Base-by-base conservation (phyloP, 768 basidiomycete genomes). In the Termitomyces sp. region DNA sequence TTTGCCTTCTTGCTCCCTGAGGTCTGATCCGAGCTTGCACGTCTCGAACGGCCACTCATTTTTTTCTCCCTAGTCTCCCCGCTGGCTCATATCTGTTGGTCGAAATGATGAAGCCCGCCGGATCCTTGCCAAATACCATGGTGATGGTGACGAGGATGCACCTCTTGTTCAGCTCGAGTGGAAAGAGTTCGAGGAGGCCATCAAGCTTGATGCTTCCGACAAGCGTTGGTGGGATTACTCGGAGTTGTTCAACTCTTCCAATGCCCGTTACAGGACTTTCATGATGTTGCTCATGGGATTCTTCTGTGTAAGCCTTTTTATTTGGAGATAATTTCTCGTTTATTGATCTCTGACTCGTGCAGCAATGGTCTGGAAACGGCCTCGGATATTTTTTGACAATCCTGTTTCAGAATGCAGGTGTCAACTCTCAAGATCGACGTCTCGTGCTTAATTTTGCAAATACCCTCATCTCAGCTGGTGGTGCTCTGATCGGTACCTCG, bases 191-290 rank as follows among this genome's bases (percentile, higher is more conserved):
- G 77, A 82, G 60, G 82, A 83, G 63, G 71, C 76, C 9, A 78
- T 85, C 56, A 71, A 74, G 46, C 63, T 79, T 6, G 77, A 83
- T 64, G 85, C 80, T 14, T 80, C 83, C 14, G 83, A 84, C 67
- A 86, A 86, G 68, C 74, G 81, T 53, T 85, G 83, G 84, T 81
- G 79, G 77, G 77, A 86, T 68, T 85, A 82, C 67, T 76, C 76
- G 4, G 81, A 76, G 45, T 75, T 83, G 37, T 76, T 83, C 68
- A 76, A 75, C 54, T 81, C 77, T n/a, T 66, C 70, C 25, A 81
- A 79, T 60, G 77, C 78, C 9, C 74, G 81, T 45, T 82, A 79
- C 65, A 70, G 82, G 58, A 79, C 74, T 12, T 76, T 73, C 57
- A 76, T 81, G 76, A 77, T 83, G 69, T 63, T 84, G 25, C 70